Evolutionary conservation across 2,329 filamentous ascomycete genomes (phyloP), one percentile per base, ranked within the genome.

Genomic region (Lachnellula hyalina): DNA sequence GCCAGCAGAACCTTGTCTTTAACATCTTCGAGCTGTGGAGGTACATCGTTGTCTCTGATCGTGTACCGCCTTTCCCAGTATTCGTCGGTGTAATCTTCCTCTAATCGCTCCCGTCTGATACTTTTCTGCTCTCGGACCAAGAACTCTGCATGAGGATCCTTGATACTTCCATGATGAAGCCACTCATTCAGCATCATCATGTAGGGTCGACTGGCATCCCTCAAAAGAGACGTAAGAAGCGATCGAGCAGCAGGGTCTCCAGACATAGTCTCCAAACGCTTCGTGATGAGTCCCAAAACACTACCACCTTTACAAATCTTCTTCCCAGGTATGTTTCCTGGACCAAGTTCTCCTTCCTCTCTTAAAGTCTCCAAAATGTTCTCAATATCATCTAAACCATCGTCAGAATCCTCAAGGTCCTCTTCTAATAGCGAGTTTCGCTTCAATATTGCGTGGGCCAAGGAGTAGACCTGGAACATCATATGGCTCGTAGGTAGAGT

Each of bases 61-160:
- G 94, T 97, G 69, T 99, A 99, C 60, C 94, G 82, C 67, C 96
- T 90, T 70, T 99, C 94, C 94, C 94, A 99, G 71, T 99, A 99
- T 67, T 99, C 94, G 70, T 99, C 94, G 0, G 93, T 99, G 67
- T 97, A 99, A 71, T 99, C 94, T 68, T 96, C 87, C 67, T 97
- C 91, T 2, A 99, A 76, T 56, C 89, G 82, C 70, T 97, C 94
- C 41, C 94, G 83, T 56, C 87, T 87, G 64, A 99, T 96, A 66
- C 92, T 96, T 72, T 93, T 95, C 65, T 96, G 90, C 71, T 97
- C 94, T 67, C 95, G 95, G 67, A 99, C 86, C 51, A 99, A 75
- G 63, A 99, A 99, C 70, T 99, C 94, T 1, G 86, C 83, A 69
- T 97, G 93, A 0, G 92, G 90, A 69, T 99, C 94, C 66, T 88